Evolutionary conservation across 805 yeast genomes (phyloP).

Genomic region (Wickerhamomyces bisporus): DNA sequence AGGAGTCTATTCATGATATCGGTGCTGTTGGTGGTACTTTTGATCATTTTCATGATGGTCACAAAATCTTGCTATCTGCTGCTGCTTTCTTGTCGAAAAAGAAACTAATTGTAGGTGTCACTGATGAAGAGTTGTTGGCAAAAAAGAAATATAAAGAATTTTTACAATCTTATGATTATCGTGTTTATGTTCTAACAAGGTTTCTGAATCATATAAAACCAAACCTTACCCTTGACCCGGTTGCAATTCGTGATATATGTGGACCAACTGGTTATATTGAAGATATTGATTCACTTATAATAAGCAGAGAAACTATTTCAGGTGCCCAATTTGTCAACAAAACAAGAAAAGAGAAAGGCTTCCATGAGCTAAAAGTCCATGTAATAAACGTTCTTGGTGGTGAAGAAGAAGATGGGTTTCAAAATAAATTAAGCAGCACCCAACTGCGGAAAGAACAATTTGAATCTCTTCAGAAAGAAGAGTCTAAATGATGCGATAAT

Average conservation of each 20-base stretch:
- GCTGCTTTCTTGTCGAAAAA: constrained; percentile 55
- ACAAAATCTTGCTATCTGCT: constrained; percentile 73
- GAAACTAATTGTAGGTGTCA: constrained; percentile 72
- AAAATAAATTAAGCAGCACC: constrained; percentile 82
- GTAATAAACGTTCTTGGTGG: constrained; percentile 67
- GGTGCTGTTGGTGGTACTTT: constrained; percentile 92
- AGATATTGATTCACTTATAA: constrained; percentile 73
- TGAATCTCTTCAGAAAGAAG: constrained; percentile 6
- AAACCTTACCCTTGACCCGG: constrained; percentile 40
- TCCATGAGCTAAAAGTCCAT: constrained; percentile 44
- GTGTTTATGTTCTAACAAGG: constrained; percentile 41
- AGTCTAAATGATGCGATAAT: too few relatives aligned
- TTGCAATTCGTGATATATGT: constrained; percentile 75
- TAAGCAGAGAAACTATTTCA: constrained; percentile 70
- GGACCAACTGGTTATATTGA: constrained; percentile 85
- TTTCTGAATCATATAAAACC: constrained; percentile 52
- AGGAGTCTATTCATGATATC: constrained; percentile 27
- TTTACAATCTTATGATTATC: constrained; percentile 50
- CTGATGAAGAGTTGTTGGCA: constrained; percentile 65
- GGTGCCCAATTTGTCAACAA: constrained; percentile 77
- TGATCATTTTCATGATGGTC: constrained; percentile 96
- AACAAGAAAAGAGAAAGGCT: constrained; percentile 51
- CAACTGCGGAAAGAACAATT: constrained; percentile 47
- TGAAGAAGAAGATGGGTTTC: constrained; percentile 47
- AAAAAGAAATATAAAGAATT: constrained; percentile 71